phyloP scores from a whole-genome alignment of 345 rosid genomes.

The Heritiera fomes region DNA sequence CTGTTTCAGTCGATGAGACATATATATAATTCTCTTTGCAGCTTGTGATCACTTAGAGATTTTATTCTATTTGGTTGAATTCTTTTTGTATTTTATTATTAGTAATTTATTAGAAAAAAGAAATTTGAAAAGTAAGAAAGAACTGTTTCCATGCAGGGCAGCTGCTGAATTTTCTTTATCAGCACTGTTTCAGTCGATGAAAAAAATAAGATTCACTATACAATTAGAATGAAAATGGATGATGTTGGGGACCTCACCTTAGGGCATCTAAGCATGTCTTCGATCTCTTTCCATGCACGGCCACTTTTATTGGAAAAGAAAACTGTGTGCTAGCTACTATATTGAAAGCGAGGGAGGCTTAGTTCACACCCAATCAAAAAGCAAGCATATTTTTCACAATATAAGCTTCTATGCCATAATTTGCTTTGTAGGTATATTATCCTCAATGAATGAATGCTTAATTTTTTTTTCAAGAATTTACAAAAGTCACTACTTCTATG shows the following conservation, averaged over 20 bases:
- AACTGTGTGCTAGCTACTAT: background rate
- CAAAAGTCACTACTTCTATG: too few relatives aligned
- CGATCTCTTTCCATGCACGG: constrained; percentile 17
- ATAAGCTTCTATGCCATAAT: background rate
- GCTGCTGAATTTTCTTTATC: constrained; percentile 4
- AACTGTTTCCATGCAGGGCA: too few relatives aligned
- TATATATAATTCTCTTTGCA: background rate
- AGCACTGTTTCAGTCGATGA: background rate
- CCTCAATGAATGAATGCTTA: too few relatives aligned
- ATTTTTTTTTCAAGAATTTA: too few relatives aligned
- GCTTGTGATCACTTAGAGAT: background rate
- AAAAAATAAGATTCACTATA: background rate
- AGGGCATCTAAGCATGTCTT: background rate
- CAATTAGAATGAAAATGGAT: background rate
- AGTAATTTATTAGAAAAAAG: background rate
- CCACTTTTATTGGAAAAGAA: constrained; percentile 17
- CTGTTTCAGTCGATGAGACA: background rate
- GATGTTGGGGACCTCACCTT: constrained; percentile 2
- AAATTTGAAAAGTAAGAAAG: background rate
- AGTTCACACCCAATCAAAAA: background rate
- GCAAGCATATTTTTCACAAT: background rate
- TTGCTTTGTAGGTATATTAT: too few relatives aligned
- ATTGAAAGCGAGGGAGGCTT: constrained; percentile 16
- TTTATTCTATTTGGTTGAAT: background rate
- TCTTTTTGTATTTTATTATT: background rate